Evolutionary conservation across 176 grass and related monocot species (phyloP).

Genomic region (Lolium perenne): DNA sequence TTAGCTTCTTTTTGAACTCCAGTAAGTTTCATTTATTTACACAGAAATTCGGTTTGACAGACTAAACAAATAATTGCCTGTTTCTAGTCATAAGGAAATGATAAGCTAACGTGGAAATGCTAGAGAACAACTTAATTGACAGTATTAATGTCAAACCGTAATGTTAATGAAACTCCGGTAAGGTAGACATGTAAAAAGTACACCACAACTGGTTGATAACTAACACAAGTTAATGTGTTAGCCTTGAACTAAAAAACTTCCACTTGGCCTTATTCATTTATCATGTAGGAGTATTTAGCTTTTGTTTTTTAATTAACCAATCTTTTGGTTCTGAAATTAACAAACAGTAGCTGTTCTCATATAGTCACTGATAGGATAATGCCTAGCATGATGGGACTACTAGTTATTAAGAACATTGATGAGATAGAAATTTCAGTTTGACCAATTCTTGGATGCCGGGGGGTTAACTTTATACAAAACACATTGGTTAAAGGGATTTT

Average conservation of each 20-base stretch:
- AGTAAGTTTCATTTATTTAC: too few species aligned
- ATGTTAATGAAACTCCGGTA: too few species aligned
- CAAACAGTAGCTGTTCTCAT: neutral
- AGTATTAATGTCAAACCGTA: too few species aligned
- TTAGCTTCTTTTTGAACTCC: too few species aligned
- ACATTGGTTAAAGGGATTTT: neutral
- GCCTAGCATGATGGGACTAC: neutral
- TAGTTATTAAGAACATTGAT: neutral
- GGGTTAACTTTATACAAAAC: neutral
- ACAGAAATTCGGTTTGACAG: conserved; percentile 2
- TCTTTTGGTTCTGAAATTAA: neutral
- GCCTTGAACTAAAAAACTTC: conserved; percentile 14
- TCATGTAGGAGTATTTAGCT: neutral
- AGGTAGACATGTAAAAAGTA: neutral
- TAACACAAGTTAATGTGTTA: neutral
- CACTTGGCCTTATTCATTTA: neutral
- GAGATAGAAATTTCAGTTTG: neutral
- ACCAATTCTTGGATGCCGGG: neutral
- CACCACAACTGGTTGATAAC: neutral
- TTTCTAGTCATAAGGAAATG: conserved; percentile 14
- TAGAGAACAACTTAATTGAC: neutral
- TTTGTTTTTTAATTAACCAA: neutral
- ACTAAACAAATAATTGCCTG: neutral
- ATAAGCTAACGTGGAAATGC: neutral
- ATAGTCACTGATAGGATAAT: neutral